A percentile compares a stretch with the other conserved stretches of the same genome.
These are phyloP conservation scores for Pyricularia sp. DNA, from an alignment of 2,329 filamentous ascomycete species.

Conservation along the genomic window DNA sequence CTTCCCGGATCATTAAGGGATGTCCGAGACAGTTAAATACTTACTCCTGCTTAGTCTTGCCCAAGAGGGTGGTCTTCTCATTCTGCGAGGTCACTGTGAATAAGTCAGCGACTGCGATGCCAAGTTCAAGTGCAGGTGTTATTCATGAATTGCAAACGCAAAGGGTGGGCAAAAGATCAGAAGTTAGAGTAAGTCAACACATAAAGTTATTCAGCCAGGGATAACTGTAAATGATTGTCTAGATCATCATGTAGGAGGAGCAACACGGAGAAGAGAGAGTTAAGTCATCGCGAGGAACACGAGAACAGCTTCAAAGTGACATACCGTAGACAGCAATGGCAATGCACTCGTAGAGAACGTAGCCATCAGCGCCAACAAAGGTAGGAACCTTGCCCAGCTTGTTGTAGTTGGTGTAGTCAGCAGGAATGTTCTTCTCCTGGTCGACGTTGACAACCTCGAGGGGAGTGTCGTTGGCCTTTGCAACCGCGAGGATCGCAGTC, in stretches of 20 bases:
- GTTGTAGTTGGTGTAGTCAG: conserved; percentile 79
- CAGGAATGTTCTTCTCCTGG: conserved; percentile 47
- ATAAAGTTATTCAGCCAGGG: conserved; percentile 80
- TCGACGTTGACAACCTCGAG: conserved; percentile 73
- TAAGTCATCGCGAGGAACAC: conserved; percentile 11
- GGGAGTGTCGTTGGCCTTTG: conserved; percentile 95
- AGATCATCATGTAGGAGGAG: conserved; percentile 52
- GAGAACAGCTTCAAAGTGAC: conserved; percentile 33
- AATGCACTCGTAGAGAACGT: conserved; percentile 77
- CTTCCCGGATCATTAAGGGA: neutral
- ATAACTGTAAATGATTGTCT: conserved; percentile 84
- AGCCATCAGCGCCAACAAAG: conserved; percentile 89
- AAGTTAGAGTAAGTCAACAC: conserved; percentile 90
- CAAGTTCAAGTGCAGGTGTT: neutral
- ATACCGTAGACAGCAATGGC: conserved; percentile 97
- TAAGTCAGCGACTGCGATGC: neutral
- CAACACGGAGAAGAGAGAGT: conserved; percentile 5
- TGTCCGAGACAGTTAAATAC: conserved; percentile 15
- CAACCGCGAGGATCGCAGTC: conserved; percentile 80
- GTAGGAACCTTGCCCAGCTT: conserved; percentile 85
- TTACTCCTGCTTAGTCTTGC: conserved; percentile 99
- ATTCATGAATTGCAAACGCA: neutral
- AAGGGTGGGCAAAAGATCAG: conserved; percentile 41
- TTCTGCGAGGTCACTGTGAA: conserved; percentile 90
- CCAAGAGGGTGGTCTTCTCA: conserved; percentile 98